Percentiles rank a stretch among this genome's conserved stretches.
Conservation (phyloP, 2,329 filamentous ascomycete genomes). For the Trichoderma lentiforme region DNA sequence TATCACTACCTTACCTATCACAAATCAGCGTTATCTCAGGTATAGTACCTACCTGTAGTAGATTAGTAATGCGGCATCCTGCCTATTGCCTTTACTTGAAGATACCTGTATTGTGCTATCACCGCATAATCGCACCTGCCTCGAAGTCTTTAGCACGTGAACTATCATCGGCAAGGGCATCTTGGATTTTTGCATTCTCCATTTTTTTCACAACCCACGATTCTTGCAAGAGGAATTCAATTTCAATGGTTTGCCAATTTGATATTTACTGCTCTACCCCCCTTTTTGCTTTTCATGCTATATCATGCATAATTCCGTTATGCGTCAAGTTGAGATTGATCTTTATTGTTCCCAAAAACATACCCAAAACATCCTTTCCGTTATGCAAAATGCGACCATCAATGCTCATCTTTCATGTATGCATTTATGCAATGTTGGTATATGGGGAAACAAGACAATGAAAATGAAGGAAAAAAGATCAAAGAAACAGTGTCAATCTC, state of each 20-base stretch:
- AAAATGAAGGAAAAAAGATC: background rate
- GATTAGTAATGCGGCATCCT: no score
- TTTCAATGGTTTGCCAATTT: background rate
- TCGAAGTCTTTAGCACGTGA: background rate
- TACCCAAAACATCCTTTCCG: background rate
- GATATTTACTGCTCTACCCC: background rate
- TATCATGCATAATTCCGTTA: background rate
- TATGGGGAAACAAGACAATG: background rate
- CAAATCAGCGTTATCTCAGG: no score
- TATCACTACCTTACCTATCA: no score
- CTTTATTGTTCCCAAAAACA: background rate
- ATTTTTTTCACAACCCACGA: background rate
- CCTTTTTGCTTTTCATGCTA: background rate
- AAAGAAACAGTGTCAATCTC: background rate
- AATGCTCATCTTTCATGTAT: background rate
- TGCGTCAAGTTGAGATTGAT: slow-evolving; percentile 1
- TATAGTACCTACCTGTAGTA: no score
- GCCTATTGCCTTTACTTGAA: no score
- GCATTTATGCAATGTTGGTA: slow-evolving; percentile 1
- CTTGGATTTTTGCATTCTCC: background rate
- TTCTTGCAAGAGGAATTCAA: background rate
- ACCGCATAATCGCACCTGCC: no score
- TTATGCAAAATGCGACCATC: background rate
- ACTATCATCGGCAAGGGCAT: background rate
- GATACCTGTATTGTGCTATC: no score